phyloP scores from a whole-genome alignment of 2,329 filamentous ascomycete genomes.

The Pezicula radicicola region DNA sequence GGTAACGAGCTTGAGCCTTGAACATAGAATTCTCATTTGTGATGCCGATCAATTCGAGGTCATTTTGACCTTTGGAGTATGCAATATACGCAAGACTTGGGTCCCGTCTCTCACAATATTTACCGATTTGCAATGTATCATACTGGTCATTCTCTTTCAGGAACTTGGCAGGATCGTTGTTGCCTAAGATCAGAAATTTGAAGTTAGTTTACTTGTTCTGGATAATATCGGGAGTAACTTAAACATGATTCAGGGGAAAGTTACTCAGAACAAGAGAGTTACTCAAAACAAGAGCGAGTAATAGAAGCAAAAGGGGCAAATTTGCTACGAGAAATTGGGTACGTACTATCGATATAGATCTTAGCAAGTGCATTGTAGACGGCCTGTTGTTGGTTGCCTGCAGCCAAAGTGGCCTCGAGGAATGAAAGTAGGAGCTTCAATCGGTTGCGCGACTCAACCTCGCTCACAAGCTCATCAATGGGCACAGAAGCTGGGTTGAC shows the following conservation, averaged over 20 bases:
- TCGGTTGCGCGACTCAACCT: conserved; percentile 95
- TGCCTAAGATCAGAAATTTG: conserved; percentile 33
- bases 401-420: conserved; percentile 85
- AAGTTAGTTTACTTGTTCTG: no score
- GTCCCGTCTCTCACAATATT: conserved; percentile 98
- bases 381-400: conserved; percentile 92
- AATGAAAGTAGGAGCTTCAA: conserved; percentile 95
- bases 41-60: conserved; percentile 93
- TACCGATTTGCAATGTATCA: conserved; percentile 86
- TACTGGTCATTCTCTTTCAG: conserved; percentile 97
- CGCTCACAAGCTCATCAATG: conserved; percentile 88
- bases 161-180: conserved; percentile 97
- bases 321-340: no score
- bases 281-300: no score
- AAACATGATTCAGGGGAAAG: no score
- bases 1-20: conserved; percentile 92
- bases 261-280: no score
- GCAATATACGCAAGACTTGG: conserved; percentile 90
- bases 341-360: conserved; percentile 88
- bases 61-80: conserved; percentile 95
- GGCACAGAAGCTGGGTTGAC: conserved; percentile 83
- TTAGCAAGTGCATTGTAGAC: conserved; percentile 97
- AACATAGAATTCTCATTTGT: conserved; percentile 99
- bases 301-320: no score
- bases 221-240: no score